phyloP scores from a whole-genome alignment of 2,329 filamentous ascomycete genomes.

The Aspergillus calidoustus region DNA sequence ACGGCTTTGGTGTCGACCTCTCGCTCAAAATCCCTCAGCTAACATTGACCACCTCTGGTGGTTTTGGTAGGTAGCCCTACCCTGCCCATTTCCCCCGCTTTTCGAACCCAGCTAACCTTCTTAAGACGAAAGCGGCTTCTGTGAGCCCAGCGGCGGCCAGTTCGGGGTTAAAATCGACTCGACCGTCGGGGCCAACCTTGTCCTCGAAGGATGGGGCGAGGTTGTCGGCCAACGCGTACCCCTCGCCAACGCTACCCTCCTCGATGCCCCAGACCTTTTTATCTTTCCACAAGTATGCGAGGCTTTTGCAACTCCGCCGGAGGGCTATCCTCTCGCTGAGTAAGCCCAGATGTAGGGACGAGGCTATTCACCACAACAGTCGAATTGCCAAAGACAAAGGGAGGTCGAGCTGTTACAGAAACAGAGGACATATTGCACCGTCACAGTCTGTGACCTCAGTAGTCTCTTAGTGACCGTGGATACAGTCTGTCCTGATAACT shows the following conservation, averaged over 20 bases:
- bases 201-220: constrained; percentile 9
- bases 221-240: constrained; percentile 4
- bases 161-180: constrained; percentile 13
- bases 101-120: neutral
- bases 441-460: too few species aligned
- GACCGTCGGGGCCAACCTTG: constrained; percentile 5
- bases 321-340: neutral
- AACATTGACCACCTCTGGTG: constrained; percentile 10
- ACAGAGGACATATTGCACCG: too few species aligned
- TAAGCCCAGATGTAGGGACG: too few species aligned
- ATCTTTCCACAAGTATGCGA: constrained; percentile 12
- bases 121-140: constrained; percentile 5
- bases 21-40: constrained; percentile 12
- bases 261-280: constrained; percentile 4
- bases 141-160: neutral
- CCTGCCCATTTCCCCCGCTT: neutral
- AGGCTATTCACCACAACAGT: too few species aligned
- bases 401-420: too few species aligned
- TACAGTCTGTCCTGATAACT: too few species aligned
- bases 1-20: constrained; percentile 13
- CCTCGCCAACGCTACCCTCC: constrained; percentile 3
- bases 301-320: neutral
- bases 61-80: neutral
- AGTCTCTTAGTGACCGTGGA: too few species aligned
- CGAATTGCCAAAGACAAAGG: too few species aligned